These are phyloP conservation scores for Fusarium sp. DNA, from an alignment of 2,329 filamentous ascomycete species.

Conservation along the genomic window DNA sequence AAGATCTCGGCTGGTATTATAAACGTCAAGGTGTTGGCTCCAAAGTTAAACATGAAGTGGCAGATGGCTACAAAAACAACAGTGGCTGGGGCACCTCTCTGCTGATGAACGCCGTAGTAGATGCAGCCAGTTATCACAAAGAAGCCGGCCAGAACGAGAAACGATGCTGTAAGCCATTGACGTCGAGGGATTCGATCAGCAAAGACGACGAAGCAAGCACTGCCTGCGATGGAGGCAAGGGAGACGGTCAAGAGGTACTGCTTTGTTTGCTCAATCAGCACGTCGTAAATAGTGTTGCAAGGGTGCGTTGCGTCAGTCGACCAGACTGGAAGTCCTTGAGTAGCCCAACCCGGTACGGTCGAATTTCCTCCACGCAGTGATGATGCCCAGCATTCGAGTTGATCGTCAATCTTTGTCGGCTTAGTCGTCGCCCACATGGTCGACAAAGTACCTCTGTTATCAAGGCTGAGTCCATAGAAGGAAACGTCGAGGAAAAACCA, in stretches of 20 bases:
- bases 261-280: constrained; percentile 61
- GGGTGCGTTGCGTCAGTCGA: constrained; percentile 59
- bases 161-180: constrained; percentile 60
- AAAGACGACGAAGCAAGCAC: constrained; percentile 58
- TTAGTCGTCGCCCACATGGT: constrained; percentile 51
- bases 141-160: constrained; percentile 56
- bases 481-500: constrained; percentile 65
- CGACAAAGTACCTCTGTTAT: constrained; percentile 52
- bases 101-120: constrained; percentile 58
- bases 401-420: constrained; percentile 48
- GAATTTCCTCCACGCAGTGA: constrained; percentile 54
- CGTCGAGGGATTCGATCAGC: constrained; percentile 59
- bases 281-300: constrained; percentile 62
- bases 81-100: constrained; percentile 54
- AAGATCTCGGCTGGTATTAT: constrained; percentile 72
- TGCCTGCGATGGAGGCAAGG: constrained; percentile 60
- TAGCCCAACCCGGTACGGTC: constrained; percentile 54
- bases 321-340: constrained; percentile 56
- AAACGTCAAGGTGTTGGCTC: constrained; percentile 70
- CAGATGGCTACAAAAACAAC: constrained; percentile 62
- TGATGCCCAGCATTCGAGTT: constrained; percentile 59
- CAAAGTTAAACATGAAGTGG: constrained; percentile 65
- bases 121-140: constrained; percentile 61
- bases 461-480: constrained; percentile 63
- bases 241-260: constrained; percentile 63